Evolutionary conservation across 2,329 filamentous ascomycete genomes (phyloP), one percentile per base, ranked within the genome.

Genomic region (Harringtonia lauricola): DNA sequence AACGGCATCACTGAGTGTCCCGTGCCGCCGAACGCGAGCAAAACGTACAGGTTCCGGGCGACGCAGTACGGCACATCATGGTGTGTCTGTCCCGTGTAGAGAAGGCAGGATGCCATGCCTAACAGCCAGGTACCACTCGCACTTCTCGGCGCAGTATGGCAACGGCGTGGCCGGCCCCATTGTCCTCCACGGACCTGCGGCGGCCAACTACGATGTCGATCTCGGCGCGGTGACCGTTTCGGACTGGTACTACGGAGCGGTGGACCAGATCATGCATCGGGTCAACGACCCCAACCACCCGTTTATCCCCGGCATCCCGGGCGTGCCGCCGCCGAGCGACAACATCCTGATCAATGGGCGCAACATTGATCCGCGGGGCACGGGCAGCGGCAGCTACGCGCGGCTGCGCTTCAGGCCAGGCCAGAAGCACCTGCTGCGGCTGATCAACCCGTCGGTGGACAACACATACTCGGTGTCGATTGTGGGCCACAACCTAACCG

Each of bases 161-260:
- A 68, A 76, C 48, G 74, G 74, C 12, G 57, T 76, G 0, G 57
- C 66, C 12, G 74, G 74, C 2, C 56, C 66, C 1, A 67, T 79
- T 28, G 55, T 73, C 28, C 67, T 75, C 42, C 58, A 70, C 40
- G 72, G 71, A 0, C 71, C 71, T 2, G 60, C 65, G 0, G 61
- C 64, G 8, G 63, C 64, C 35, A 63, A 71, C 52, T 74, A 72
- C 51, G 73, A 78, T 44, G 59, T 68, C 34, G 74, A 78, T 49
- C 61, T 76, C 0, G 74, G 73, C 5, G 45, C 47, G 8, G 8
- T 83, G 2, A 65, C 78, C 22, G 54, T 83, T 7, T 71, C 67
- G 15, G 79, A 82, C 52, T 81, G 76, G 73, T 68, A 68, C 49
- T 71, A 75, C 47, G 47, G 48, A 7, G 67, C 64, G 0, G 60